Percentiles rank a stretch among this genome's conserved stretches.
phyloP scores from a whole-genome alignment of 2,329 filamentous ascomycete genomes.

The Ophiostoma ulmi region DNA sequence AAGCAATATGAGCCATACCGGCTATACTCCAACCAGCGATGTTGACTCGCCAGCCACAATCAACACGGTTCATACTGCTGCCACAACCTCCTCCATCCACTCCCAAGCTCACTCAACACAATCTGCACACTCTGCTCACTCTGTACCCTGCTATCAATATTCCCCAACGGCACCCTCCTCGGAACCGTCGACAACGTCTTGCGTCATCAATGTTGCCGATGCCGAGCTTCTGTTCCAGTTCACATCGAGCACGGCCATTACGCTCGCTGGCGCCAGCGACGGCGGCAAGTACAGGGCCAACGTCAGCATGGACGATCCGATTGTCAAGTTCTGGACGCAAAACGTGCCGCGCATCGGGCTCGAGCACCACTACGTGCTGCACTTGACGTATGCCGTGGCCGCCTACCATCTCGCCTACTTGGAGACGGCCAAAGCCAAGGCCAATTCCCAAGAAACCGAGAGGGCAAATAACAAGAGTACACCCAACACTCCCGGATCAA shows the following conservation, averaged over 20 bases:
- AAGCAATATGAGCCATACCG: not conserved
- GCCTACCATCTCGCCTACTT: not conserved
- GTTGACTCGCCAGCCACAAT: not conserved
- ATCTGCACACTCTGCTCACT: not conserved
- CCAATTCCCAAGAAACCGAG: not conserved
- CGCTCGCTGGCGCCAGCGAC: not conserved
- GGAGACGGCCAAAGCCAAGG: not conserved
- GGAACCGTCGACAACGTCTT: not conserved
- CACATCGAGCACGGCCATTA: not conserved
- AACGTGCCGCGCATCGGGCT: not conserved
- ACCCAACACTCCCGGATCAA: not conserved
- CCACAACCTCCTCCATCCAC: not conserved
- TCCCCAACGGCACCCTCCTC: not conserved
- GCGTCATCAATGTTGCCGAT: not conserved
- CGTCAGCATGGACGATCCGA: not conserved
- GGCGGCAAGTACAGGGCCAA: not conserved
- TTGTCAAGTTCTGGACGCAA: not conserved
- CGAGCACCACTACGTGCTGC: not conserved
- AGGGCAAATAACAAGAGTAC: not conserved
- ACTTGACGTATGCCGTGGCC: not conserved
- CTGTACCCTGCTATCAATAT: not conserved
- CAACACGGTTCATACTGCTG: not conserved
- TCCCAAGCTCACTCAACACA: not conserved
- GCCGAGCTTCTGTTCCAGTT: not conserved
- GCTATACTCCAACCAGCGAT: not conserved